These are phyloP conservation scores for Scortechinia acanthostroma DNA, from an alignment of 2,329 filamentous ascomycete species.

Conservation along the genomic window DNA sequence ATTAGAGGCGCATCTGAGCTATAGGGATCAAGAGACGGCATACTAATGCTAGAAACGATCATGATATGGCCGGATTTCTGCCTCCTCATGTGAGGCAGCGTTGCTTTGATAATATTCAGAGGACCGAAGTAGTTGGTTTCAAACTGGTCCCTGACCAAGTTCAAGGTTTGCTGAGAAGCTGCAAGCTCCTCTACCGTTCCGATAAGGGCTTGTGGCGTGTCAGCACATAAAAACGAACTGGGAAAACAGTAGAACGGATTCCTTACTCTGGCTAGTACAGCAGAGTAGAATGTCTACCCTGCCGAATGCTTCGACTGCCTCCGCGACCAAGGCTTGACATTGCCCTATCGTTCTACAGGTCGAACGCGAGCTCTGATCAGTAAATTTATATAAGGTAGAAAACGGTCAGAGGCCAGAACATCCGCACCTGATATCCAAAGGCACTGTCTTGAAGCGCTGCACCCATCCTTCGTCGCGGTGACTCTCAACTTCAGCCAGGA, in stretches of 20 bases:
- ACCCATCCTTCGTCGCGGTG: constrained; percentile 41
- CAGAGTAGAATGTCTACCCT: constrained; percentile 55
- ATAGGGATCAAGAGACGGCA: constrained; percentile 6
- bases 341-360: constrained; percentile 42
- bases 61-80: constrained; percentile 54
- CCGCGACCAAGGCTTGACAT: constrained; percentile 55
- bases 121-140: constrained; percentile 63
- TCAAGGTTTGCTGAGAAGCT: constrained; percentile 42
- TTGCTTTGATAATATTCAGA: constrained; percentile 57
- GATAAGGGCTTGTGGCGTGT: constrained; percentile 37
- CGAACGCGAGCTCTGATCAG: constrained; percentile 4
- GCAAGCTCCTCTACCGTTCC: constrained; percentile 57
- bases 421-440: constrained; percentile 42
- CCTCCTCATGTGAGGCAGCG: constrained; percentile 47
- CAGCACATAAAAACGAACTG: background rate
- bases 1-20: constrained; percentile 8
- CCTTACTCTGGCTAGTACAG: constrained; percentile 47
- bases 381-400: background rate
- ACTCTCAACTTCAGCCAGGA: constrained; percentile 39
- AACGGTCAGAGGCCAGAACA: background rate
- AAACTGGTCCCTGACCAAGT: constrained; percentile 56
- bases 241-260: background rate
- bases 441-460: constrained; percentile 44
- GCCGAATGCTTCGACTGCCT: constrained; percentile 50
- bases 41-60: constrained; percentile 53